These are phyloP conservation scores for Colletotrichum destructivum DNA, from an alignment of 2,329 filamentous ascomycete genomes.

Conservation along the genomic window DNA sequence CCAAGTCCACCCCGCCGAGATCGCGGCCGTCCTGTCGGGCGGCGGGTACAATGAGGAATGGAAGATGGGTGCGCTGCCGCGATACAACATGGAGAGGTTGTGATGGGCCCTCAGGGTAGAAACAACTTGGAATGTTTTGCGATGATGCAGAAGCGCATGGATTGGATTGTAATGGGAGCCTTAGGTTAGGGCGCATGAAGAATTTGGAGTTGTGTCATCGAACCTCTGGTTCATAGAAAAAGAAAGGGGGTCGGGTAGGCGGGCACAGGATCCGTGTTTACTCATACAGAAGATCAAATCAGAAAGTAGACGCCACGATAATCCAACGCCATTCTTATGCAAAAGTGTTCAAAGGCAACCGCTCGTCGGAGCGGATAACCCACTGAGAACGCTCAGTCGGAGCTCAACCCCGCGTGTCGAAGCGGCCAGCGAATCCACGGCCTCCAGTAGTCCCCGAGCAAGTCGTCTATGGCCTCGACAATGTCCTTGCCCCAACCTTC, in stretches of 20 bases:
- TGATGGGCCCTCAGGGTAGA: not conserved
- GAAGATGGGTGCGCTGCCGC: conserved; percentile 24
- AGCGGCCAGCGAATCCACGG: conserved; percentile 39
- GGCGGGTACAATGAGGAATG: conserved; percentile 1
- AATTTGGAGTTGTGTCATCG: no score
- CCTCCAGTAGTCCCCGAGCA: conserved; percentile 44
- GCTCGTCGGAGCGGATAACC: no score
- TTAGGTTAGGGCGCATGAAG: no score
- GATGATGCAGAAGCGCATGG: not conserved
- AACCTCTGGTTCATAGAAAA: no score
- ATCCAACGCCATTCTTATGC: no score
- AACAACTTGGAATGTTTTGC: not conserved
- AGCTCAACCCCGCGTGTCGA: not conserved
- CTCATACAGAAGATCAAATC: no score
- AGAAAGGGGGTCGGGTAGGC: no score
- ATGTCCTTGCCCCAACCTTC: conserved; percentile 44
- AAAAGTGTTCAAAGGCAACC: no score
- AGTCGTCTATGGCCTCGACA: conserved; percentile 42
- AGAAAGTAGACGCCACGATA: no score
- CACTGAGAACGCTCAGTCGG: not conserved
- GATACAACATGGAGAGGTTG: not conserved
- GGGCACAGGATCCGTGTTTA: no score
- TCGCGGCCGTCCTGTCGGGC: conserved; percentile 5
- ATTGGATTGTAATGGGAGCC: no score
- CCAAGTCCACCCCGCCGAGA: conserved; percentile 18